These are phyloP conservation scores for Taxillus chinensis DNA, from an alignment of 164 flowering plant species.

Conservation along the genomic window DNA sequence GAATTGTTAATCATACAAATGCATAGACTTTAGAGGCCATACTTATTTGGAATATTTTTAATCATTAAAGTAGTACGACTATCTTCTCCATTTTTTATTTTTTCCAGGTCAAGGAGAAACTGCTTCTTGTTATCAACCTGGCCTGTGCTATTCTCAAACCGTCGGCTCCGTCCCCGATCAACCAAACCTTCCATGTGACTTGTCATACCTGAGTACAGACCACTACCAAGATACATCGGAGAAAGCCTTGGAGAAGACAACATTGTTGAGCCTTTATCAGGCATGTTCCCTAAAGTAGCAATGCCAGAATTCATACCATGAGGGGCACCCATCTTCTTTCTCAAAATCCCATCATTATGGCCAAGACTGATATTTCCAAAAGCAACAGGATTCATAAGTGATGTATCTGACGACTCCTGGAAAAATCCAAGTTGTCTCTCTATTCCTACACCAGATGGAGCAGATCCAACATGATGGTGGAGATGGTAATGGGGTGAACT, in stretches of 20 bases:
- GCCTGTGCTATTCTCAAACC: slow-evolving; percentile 47
- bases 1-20: slow-evolving; percentile 1
- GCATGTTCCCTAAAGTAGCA: slow-evolving; percentile 37
- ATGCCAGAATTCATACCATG: slow-evolving; percentile 39
- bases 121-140: slow-evolving; percentile 70
- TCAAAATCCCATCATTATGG: slow-evolving; percentile 38
- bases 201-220: slow-evolving; percentile 35
- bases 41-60: slow-evolving; percentile 96
- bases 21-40: slow-evolving; percentile 3
- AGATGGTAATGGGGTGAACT: slow-evolving; percentile 33
- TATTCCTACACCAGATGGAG: slow-evolving; percentile 72
- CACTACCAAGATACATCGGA: slow-evolving; percentile 44
- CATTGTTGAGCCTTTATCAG: slow-evolving; percentile 65
- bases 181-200: slow-evolving; percentile 35
- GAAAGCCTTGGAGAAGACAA: slow-evolving; percentile 55
- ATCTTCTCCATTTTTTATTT: slow-evolving; percentile 74
- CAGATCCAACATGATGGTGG: slow-evolving; percentile 85
- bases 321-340: slow-evolving; percentile 46
- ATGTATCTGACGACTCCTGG: slow-evolving; percentile 61
- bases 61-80: slow-evolving; percentile 86
- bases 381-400: slow-evolving; percentile 34
- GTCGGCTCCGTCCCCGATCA: slow-evolving; percentile 60
- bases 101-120: slow-evolving; percentile 87
- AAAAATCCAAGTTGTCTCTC: slow-evolving; percentile 63
- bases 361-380: slow-evolving; percentile 46